Percentiles rank a stretch among this genome's conserved stretches.
Evolutionary conservation across 768 basidiomycete species (phyloP).

Genomic region (Brasilioporus rufonigricans): DNA sequence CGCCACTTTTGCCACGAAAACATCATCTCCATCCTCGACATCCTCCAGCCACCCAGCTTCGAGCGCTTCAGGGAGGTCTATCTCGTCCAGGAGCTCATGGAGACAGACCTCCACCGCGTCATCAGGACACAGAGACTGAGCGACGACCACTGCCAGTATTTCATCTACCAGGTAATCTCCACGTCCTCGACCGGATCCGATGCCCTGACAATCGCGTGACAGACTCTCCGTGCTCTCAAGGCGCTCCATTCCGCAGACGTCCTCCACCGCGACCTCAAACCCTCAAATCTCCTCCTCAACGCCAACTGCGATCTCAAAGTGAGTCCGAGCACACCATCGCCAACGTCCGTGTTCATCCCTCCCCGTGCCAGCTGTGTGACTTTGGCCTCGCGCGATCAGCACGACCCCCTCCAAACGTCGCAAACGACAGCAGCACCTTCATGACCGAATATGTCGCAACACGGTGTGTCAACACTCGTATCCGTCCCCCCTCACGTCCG

Average conservation of each 20-base stretch:
- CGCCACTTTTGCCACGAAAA: slow-evolving; percentile 84
- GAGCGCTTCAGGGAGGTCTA: slow-evolving; percentile 86
- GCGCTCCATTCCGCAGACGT: slow-evolving; percentile 95
- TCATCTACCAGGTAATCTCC: slow-evolving; percentile 81
- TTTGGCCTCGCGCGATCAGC: slow-evolving; percentile 86
- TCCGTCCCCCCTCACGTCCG: background rate
- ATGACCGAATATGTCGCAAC: slow-evolving; percentile 97
- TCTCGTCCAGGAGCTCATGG: slow-evolving; percentile 73
- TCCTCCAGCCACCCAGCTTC: slow-evolving; percentile 75
- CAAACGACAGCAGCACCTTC: slow-evolving; percentile 74
- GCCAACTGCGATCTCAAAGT: slow-evolving; percentile 97
- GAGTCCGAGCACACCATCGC: slow-evolving; percentile 15
- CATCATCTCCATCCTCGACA: slow-evolving; percentile 95
- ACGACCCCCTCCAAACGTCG: slow-evolving; percentile 68
- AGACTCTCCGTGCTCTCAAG: slow-evolving; percentile 91
- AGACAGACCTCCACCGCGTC: slow-evolving; percentile 95
- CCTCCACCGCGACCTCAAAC: slow-evolving; percentile 93
- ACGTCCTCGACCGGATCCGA: background rate
- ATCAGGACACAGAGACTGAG: slow-evolving; percentile 92
- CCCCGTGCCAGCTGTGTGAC: slow-evolving; percentile 61
- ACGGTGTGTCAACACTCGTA: slow-evolving; percentile 42
- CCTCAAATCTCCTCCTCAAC: slow-evolving; percentile 92
- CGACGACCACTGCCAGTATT: slow-evolving; percentile 97
- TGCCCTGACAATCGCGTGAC: slow-evolving; percentile 3
- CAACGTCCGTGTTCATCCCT: background rate